Evolutionary conservation across 129 eudicot genomes (phyloP), one percentile per base, ranked within the genome.

Genomic region (Saussurea involucrata): DNA sequence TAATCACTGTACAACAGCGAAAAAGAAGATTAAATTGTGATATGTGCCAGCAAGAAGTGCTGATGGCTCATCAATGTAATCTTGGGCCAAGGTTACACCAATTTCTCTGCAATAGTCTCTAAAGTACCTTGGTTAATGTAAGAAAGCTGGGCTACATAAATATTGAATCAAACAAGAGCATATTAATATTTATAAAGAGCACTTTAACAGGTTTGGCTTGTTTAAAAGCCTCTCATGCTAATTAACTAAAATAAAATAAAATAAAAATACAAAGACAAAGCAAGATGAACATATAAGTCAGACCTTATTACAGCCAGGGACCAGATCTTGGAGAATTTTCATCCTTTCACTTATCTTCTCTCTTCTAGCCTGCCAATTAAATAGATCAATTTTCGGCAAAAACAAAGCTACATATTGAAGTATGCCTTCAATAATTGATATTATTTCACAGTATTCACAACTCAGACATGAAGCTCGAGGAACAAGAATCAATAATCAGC

Each of bases 331-430:
- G 32, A 94, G 97, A 82, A 91, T 94, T 85, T 84, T 91, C 98
- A 95, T 95, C 92, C 98, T 88, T 83, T 95, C 98, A 32, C 97
- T 91, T n/a, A 94, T 94, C 88, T 94, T 94, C 80, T 94, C 98
- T 78, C 98, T 83, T 86, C 98, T 94, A 29, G 98, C 98, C 98
- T 94, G 86, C 76, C 33, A 49, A 81, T 20, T 33, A 77, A 71
- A 66, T 24, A 28, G 25, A 31, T 68, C 57, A 77, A 73, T 37
- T 29, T 24, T 11, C 69, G 40, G 36, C 27, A 66, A 71, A 53
- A 46, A 55, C 6, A 28, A 66, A 40, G 33, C 74, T 32, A 72
- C 13, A 20, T 40, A 71, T 70, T 22, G 31, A 37, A 55, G 8
- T 44, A 36, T 49, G 49, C 17, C 12, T 63, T 46, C 29, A 7